Evolutionary conservation across 176 grass and related monocot species (phyloP), one percentile per base, ranked within the genome.

Genomic region (Paspalum notatum): DNA sequence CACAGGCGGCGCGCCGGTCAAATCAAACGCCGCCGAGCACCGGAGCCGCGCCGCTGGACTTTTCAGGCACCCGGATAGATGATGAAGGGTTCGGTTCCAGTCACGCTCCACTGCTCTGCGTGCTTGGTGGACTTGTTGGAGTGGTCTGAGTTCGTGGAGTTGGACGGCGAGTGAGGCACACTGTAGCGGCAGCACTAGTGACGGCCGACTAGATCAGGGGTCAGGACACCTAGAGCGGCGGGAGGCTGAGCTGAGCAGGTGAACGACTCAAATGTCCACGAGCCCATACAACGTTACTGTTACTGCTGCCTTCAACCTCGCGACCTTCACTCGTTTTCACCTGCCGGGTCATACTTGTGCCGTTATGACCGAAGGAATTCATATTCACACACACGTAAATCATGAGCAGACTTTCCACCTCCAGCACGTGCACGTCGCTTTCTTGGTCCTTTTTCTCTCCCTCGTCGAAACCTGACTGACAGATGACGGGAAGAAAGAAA

Each of bases 171-270:
- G 64, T 59, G 56, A 12, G n/a, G 5, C 8, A 57, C 55, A 57
- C 55, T 22, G 55, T 57, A 22, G 55, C 9, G 11, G 9, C 25
- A 27, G 9, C 5, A 3, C 21, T 1, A 59, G 54, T 4, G 62
- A 18, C 14, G 0, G 39, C 15, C 18, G 37, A 18, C 16, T 41
- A n/a, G n/a, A n/a, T n/a, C n/a, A n/a, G n/a, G n/a, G n/a, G n/a
- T n/a, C n/a, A n/a, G n/a, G n/a, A 40, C 65, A 68, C 65, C 65
- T 68, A 68, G 44, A 68, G 40, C 64, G 40, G 8, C 27, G 13
- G 9, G 37, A n/a, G 4, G 13, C 45, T 54, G 38, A 73, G 50
- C 7, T 13, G 42, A 85, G 61, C 84, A 86, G 82, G 52, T 62
- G 73, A 68, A 24, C 74, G 6, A 61, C 64, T 70, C 53, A 71